Base-by-base conservation (phyloP, 2,329 filamentous ascomycete species). In the Pseudocercospora macadamiae region DNA sequence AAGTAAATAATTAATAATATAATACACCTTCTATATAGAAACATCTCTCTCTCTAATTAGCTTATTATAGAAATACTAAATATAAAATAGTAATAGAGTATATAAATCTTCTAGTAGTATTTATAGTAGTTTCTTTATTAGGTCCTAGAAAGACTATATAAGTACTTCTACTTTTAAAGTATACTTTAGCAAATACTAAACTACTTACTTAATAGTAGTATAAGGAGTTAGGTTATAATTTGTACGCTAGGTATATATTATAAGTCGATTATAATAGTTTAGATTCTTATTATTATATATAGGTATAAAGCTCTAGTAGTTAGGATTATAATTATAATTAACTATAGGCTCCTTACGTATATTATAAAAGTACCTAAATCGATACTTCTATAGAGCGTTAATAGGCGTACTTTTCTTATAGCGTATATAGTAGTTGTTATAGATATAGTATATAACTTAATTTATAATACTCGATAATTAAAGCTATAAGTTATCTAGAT, bases 271-370 rank as follows among this genome's bases (percentile, higher is more conserved):
- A n/a, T 3, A 36, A 7, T 36, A 36, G 12, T n/a, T n/a, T 7
- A 36, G 12, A 16, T n/a, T n/a, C 14, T 12, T n/a, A n/a, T 36
- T 36, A 36, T 36, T 36, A n/a, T 36, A 36, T n/a, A n/a, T n/a
- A n/a, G n/a, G n/a, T n/a, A n/a, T n/a, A n/a, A n/a, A n/a, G n/a
- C n/a, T n/a, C n/a, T n/a, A 7, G 34, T n/a, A n/a, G 34, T 36
- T 25, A 49, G 18, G 45, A 28, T 49, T 49, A 30, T 49, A 30
- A 14, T 49, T 14, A 4, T 49, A 10, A 23, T 49, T 49, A 49
- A 49, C 23, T 9, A 25, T 16, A n/a, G 16, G 8, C 3, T 30
- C 3, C 1, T 10, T 12, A 2, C 23, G 23, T 7, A 25, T 14
- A 4, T 30, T 30, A 4, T 10, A 10, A 25, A 28, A 23, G 23